Conservation (phyloP, 305 asterid species). For the Withania somnifera region DNA sequence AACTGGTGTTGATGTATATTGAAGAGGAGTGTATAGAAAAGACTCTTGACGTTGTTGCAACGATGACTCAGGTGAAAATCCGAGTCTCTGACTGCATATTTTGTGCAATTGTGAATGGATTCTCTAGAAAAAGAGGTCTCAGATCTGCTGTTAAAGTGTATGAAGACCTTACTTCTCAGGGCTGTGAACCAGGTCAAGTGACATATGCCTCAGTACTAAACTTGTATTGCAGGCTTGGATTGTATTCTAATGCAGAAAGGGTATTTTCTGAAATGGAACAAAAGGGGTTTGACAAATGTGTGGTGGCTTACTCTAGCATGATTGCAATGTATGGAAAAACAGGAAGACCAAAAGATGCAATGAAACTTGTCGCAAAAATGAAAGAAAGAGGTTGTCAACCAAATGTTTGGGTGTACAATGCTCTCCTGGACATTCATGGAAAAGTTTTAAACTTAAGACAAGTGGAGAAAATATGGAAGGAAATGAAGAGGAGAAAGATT, state of each 20-base stretch:
- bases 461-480: constrained; percentile 75
- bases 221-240: constrained; percentile 50
- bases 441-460: constrained; percentile 36
- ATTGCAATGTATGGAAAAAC: constrained; percentile 61
- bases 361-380: constrained; percentile 70
- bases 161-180: constrained; percentile 38
- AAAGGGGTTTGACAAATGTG: constrained; percentile 59
- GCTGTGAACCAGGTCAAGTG: constrained; percentile 79
- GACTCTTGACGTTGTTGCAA: constrained; percentile 37
- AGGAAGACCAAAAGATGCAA: constrained; percentile 54
- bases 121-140: constrained; percentile 43
- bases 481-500: constrained; percentile 61
- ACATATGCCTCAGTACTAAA: constrained; percentile 64
- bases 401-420: constrained; percentile 84
- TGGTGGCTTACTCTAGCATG: constrained; percentile 83
- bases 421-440: constrained; percentile 71
- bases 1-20: constrained; percentile 51
- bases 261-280: constrained; percentile 53
- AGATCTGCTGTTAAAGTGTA: constrained; percentile 39
- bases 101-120: constrained; percentile 81
- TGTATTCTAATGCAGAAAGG: constrained; percentile 45
- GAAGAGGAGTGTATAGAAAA: constrained; percentile 53
- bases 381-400: constrained; percentile 71
- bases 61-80: constrained; percentile 47
- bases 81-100: constrained; percentile 79